phyloP scores from a whole-genome alignment of 371 early-diverging fungal species.

The Lichtheimia hyalospora region DNA sequence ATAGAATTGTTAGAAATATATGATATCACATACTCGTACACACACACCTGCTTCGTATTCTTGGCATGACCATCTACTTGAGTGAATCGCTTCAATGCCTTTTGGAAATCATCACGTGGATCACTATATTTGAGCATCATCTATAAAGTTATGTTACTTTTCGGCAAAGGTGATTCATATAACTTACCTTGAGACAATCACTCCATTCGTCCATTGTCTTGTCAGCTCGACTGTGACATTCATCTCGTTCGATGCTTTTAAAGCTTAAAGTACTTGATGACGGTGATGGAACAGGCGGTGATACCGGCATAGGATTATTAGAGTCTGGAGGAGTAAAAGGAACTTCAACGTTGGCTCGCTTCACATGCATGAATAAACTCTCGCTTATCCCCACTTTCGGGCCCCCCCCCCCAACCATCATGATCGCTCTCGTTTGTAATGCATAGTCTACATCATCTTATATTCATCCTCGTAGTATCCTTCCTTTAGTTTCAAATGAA shows the following conservation, averaged over 20 bases:
- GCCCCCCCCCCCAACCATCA: too few relatives aligned
- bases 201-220: conserved; percentile 28
- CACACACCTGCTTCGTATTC: conserved; percentile 18
- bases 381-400: too few relatives aligned
- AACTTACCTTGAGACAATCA: conserved; percentile 20
- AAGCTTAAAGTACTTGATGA: conserved; percentile 10
- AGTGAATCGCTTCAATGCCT: conserved; percentile 24
- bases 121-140: conserved; percentile 6
- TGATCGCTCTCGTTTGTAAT: too few relatives aligned
- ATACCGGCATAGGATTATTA: too few relatives aligned
- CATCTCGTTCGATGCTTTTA: conserved; percentile 15
- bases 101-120: conserved; percentile 21
- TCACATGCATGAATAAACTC: too few relatives aligned
- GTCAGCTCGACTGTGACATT: conserved; percentile 27
- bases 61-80: conserved; percentile 27
- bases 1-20: background rate
- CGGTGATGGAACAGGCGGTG: conserved; percentile 1
- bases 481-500: too few relatives aligned
- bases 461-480: too few relatives aligned
- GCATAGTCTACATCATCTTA: too few relatives aligned
- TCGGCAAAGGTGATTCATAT: background rate
- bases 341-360: too few relatives aligned
- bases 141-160: background rate
- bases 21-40: background rate
- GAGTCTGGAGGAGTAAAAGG: too few relatives aligned